Evolutionary conservation across 257 asterid genomes (phyloP).

Genomic region (Solanum appendiculatum): DNA sequence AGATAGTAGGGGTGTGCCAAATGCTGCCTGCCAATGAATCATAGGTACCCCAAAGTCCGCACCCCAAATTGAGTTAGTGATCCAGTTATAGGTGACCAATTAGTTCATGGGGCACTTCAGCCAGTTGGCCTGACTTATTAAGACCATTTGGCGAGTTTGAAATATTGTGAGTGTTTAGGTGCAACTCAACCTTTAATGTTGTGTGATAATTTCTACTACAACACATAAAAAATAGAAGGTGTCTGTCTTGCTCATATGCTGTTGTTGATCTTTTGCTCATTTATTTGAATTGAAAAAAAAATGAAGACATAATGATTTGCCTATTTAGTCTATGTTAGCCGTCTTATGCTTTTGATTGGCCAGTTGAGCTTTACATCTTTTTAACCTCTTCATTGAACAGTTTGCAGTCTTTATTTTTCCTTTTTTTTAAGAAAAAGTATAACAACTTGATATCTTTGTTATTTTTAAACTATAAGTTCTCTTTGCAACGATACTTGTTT

Average conservation of each 20-base stretch:
- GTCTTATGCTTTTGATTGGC: background rate
- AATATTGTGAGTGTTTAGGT: background rate
- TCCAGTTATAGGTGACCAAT: background rate
- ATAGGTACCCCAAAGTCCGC: background rate
- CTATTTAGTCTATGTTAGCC: background rate
- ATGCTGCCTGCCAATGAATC: background rate
- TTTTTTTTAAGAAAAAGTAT: background rate
- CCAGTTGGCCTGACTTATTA: background rate
- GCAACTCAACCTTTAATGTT: background rate
- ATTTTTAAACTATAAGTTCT: background rate
- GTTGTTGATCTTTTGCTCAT: background rate
- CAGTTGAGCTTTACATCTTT: background rate
- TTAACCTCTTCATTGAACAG: background rate
- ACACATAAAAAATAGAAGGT: background rate
- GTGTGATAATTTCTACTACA: background rate
- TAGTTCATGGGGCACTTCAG: background rate
- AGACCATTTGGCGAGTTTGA: background rate
- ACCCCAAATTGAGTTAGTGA: background rate
- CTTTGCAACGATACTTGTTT: background rate
- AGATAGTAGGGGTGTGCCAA: background rate
- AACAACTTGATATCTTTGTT: background rate
- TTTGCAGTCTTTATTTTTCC: background rate
- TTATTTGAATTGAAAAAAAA: background rate
- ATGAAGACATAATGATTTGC: background rate
- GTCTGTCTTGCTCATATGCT: background rate